Evolutionary conservation across 441 rosid genomes (phyloP), one percentile per base, ranked within the genome.

Genomic region (Francoa sonchifolia): DNA sequence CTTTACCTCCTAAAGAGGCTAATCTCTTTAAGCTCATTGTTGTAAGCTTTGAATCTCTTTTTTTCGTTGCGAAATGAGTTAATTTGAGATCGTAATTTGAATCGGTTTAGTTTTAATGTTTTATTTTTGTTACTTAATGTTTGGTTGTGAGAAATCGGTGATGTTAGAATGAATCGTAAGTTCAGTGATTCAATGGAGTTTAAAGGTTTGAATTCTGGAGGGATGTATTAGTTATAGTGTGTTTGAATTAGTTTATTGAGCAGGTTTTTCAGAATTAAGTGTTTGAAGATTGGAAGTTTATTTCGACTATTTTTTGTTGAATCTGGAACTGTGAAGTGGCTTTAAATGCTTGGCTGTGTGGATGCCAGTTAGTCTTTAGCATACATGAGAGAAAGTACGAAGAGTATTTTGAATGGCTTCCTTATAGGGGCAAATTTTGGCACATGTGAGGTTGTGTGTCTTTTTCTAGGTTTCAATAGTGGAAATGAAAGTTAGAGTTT

Each of bases 21-120:
- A 93, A 84, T 67, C 99, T 82, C 72, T 93, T 93, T 83, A 93
- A 93, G 69, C 87, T 82, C 85, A 93, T 93, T 75, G 96, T 88
- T 63, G 99, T 88, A 88, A 54, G 90, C 64, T 50, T 57, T 50
- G 56, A 50, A 54, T 63, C 62, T 33, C 47, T 26, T 5, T 46
- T 48, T 59, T 21, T 33, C 30, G 6, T 8, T 13, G 0, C 27
- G 3, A 25, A 19, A 11, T 20, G 26, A 2, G 26, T 38, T 4
- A 4, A 20, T 38, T 8, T 19, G 9, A 38, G 19, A 11, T 15
- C 12, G 3, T 13, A 17, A 12, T 1, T 15, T 4, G 28, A 14
- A 27, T 6, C 32, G 46, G 45, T 54, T 44, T 39, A 33, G 19
- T 19, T 39, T 10, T 33, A 21, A 39, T 36, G 19, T 16, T n/a